These are phyloP conservation scores for Celoporthe dispersa DNA, from an alignment of 2,329 filamentous ascomycete species.

Conservation along the genomic window DNA sequence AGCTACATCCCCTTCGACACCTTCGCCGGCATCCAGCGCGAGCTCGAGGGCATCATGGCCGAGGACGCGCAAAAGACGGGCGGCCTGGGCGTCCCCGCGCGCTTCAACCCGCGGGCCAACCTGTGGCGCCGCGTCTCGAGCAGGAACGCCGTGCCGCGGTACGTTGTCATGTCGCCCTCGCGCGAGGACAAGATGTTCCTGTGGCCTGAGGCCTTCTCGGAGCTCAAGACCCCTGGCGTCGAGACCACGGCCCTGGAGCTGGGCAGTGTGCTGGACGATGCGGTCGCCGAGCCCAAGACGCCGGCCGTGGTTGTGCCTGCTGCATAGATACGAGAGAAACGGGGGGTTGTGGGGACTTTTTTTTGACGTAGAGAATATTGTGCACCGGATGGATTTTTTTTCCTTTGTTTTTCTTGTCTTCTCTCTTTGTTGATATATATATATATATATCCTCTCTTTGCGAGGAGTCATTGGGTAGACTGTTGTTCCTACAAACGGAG, in stretches of 20 bases:
- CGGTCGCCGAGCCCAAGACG: not conserved
- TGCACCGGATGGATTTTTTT: not conserved
- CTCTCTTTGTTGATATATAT: no score
- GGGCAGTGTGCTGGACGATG: slow-evolving; percentile 18
- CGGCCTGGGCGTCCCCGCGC: slow-evolving; percentile 60
- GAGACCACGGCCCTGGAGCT: slow-evolving; percentile 30
- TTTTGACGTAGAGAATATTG: no score
- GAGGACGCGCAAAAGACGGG: slow-evolving; percentile 66
- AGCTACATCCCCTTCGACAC: slow-evolving; percentile 66
- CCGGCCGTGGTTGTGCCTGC: slow-evolving; percentile 25
- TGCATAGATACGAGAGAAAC: no score
- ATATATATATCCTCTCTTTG: no score
- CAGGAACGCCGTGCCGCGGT: slow-evolving; percentile 53
- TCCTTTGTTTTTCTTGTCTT: not conserved
- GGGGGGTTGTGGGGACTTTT: no score
- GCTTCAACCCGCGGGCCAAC: slow-evolving; percentile 71
- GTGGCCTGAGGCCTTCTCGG: slow-evolving; percentile 63
- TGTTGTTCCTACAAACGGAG: not conserved
- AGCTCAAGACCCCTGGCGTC: slow-evolving; percentile 43
- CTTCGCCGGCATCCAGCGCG: slow-evolving; percentile 67
- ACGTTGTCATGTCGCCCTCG: slow-evolving; percentile 44
- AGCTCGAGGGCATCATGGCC: slow-evolving; percentile 60
- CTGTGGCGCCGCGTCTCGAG: slow-evolving; percentile 68
- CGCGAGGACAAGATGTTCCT: slow-evolving; percentile 66
- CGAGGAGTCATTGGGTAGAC: not conserved